Conservation (phyloP, 108 stramenopile species). For the Aureococcus anophagefferens region DNA sequence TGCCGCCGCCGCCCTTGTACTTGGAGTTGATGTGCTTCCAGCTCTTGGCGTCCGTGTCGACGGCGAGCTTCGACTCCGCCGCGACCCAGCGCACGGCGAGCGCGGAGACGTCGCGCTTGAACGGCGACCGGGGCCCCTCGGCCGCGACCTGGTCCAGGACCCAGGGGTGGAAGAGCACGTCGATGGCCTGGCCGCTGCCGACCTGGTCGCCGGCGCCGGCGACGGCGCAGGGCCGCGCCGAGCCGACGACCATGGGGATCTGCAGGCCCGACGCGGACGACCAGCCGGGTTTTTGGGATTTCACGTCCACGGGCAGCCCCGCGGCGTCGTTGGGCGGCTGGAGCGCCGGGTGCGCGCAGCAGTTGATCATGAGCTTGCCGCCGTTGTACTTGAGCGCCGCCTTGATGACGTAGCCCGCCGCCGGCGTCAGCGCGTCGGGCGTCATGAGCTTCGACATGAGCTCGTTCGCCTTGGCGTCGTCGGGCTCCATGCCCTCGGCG, state of each 20-base stretch:
- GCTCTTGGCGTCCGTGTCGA: neutral
- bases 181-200: neutral
- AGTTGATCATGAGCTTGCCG: neutral
- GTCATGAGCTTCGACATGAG: neutral
- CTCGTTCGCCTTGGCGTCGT: neutral
- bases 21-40: neutral
- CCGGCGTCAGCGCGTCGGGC: neutral
- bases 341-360: neutral
- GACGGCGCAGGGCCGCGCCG: neutral
- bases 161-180: neutral
- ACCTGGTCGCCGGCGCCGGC: neutral
- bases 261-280: neutral
- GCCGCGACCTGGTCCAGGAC: neutral
- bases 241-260: constrained; percentile 6
- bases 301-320: neutral
- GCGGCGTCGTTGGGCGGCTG: neutral
- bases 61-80: neutral
- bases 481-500: neutral
- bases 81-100: constrained; percentile 4
- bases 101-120: neutral
- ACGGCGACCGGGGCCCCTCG: neutral
- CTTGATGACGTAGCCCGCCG: neutral
- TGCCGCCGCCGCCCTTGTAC: neutral
- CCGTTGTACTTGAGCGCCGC: neutral
- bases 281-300: neutral